A percentile compares a stretch with the other conserved stretches of the same genome.
phyloP scores from a whole-genome alignment of 2,329 filamentous ascomycete species.

The Rhexocercosporidium sp. region DNA sequence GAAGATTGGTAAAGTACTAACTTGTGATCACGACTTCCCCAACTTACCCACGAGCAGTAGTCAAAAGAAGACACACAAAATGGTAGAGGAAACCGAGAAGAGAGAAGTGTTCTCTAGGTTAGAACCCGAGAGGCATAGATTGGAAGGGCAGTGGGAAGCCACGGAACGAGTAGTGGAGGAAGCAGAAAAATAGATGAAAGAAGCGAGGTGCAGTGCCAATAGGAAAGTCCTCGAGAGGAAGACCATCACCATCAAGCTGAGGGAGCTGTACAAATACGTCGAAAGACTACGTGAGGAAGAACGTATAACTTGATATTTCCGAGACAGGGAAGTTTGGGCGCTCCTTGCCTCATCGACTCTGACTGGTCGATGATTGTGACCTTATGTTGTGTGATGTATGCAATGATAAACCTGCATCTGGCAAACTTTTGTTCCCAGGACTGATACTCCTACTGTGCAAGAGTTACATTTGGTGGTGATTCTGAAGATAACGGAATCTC shows the following conservation, averaged over 20 bases:
- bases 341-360: background rate
- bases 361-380: background rate
- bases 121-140: background rate
- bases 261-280: background rate
- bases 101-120: background rate
- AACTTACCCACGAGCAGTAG: too few species aligned
- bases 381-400: background rate
- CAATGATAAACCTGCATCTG: background rate
- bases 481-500: background rate
- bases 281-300: background rate
- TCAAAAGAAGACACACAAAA: too few species aligned
- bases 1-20: too few species aligned
- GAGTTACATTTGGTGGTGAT: background rate
- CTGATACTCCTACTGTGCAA: background rate
- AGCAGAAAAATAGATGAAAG: background rate
- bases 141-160: background rate
- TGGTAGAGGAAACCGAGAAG: background rate
- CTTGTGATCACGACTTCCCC: too few species aligned
- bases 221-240: too few species aligned
- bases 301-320: background rate
- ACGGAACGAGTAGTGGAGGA: background rate
- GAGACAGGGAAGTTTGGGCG: background rate
- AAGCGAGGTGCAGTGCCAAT: background rate
- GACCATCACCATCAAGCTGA: background rate
- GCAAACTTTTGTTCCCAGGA: too few species aligned